phyloP scores from a whole-genome alignment of 768 basidiomycete genomes.

The Holtermannia corniformis region DNA sequence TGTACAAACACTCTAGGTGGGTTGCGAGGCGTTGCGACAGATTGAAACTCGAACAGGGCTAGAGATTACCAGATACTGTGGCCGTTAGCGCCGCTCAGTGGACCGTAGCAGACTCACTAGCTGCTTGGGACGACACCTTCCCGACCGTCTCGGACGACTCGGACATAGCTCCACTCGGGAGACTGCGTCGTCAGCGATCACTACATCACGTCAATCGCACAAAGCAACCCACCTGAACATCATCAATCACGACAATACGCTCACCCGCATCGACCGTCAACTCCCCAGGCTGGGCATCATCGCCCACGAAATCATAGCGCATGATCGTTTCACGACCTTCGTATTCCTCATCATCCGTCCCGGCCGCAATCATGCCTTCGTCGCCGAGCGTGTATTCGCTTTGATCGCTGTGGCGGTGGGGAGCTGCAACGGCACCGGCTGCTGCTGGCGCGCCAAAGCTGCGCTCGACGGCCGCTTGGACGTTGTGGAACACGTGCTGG shows the following conservation, averaged over 20 bases:
- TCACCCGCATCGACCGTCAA: constrained; percentile 36
- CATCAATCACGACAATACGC: constrained; percentile 38
- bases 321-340: constrained; percentile 38
- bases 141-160: constrained; percentile 72
- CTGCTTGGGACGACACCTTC: constrained; percentile 37
- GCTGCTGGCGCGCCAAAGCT: constrained; percentile 6
- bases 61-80: neutral
- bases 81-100: neutral
- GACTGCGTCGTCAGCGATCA: constrained; percentile 64
- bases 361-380: constrained; percentile 13
- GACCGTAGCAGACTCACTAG: constrained; percentile 4
- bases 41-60: too few species aligned
- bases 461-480: constrained; percentile 23
- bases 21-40: too few species aligned
- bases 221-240: constrained; percentile 63
- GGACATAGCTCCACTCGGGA: constrained; percentile 59
- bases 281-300: constrained; percentile 40
- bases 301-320: constrained; percentile 35
- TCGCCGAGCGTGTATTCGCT: neutral
- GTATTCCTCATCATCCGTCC: constrained; percentile 26
- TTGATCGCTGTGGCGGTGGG: neutral
- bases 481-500: constrained; percentile 28
- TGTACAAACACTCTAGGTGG: too few species aligned
- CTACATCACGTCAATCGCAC: constrained; percentile 74
- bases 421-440: constrained; percentile 12